Evolutionary conservation across 2,329 filamentous ascomycete species (phyloP).

Genomic region (Aspergillus clavatus): DNA sequence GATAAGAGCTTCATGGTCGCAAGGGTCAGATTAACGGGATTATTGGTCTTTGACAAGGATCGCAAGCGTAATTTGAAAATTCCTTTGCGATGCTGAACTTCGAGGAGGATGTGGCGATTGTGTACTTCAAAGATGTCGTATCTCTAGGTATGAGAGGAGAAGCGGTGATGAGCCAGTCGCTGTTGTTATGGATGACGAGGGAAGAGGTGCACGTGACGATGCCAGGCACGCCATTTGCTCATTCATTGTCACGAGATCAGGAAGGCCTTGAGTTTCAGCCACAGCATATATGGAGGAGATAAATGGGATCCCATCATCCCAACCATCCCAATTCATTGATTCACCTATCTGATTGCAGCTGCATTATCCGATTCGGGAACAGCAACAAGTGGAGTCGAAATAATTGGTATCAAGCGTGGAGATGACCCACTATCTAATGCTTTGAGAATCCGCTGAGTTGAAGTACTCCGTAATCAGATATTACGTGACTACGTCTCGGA

Average conservation of each 20-base stretch:
- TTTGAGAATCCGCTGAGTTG: background rate
- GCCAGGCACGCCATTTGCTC: background rate
- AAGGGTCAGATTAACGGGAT: too few species aligned
- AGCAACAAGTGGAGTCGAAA: background rate
- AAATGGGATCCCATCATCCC: too few species aligned
- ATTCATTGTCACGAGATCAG: background rate
- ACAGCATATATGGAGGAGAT: too few species aligned
- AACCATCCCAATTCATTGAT: too few species aligned
- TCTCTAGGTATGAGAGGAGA: background rate
- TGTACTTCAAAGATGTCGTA: background rate
- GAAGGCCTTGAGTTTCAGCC: too few species aligned
- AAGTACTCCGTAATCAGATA: background rate
- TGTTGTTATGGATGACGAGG: background rate
- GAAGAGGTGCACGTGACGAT: background rate
- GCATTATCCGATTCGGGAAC: too few species aligned
- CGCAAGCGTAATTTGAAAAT: too few species aligned
- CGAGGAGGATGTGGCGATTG: background rate
- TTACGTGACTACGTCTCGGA: too few species aligned
- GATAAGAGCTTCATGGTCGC: constrained; percentile 41
- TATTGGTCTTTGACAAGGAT: too few species aligned
- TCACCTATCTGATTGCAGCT: too few species aligned
- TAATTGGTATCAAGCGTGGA: background rate
- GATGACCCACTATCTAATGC: constrained; percentile 1
- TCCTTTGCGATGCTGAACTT: background rate
- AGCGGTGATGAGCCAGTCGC: background rate